These are phyloP conservation scores for Pseudomassariella vexata DNA, from an alignment of 2,329 filamentous ascomycete species.

Conservation along the genomic window DNA sequence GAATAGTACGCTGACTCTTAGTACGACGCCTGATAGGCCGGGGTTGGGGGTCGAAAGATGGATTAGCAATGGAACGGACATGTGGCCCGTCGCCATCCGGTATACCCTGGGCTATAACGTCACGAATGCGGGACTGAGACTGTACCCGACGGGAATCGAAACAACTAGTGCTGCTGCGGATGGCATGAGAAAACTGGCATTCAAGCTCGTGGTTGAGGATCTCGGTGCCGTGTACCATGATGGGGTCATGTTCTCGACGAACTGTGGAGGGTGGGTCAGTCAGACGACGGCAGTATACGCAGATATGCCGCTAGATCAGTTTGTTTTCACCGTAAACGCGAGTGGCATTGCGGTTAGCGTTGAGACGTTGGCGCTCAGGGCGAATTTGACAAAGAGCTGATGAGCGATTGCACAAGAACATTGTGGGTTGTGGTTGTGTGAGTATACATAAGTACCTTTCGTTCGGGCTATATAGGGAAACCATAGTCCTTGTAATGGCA, in stretches of 20 bases:
- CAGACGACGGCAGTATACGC: constrained; percentile 21
- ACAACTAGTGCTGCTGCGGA: constrained; percentile 5
- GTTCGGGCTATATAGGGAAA: no score
- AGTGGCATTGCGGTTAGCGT: constrained; percentile 16
- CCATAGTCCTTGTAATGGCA: no score
- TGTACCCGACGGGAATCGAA: constrained; percentile 22
- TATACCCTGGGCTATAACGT: constrained; percentile 20
- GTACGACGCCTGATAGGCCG: constrained; percentile 15
- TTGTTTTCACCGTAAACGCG: constrained; percentile 18
- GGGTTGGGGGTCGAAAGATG: constrained; percentile 18
- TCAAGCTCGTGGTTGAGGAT: constrained; percentile 22
- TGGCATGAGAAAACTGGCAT: constrained; percentile 12
- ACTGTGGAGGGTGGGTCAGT: constrained; percentile 22
- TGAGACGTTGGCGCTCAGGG: constrained; percentile 18
- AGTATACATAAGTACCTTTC: no score
- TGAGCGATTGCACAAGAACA: no score
- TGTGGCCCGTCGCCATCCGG: constrained; percentile 16
- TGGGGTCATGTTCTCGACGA: constrained; percentile 20
- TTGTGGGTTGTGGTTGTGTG: no score
- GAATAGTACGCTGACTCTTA: constrained; percentile 16
- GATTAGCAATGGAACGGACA: constrained; percentile 23
- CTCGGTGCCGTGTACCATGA: constrained; percentile 12
- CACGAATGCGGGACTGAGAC: constrained; percentile 16
- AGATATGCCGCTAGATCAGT: constrained; percentile 22
- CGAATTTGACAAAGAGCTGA: constrained; percentile 12